These are phyloP conservation scores for Fusarium tricinctum DNA, from an alignment of 2,329 filamentous ascomycete species.

Conservation along the genomic window DNA sequence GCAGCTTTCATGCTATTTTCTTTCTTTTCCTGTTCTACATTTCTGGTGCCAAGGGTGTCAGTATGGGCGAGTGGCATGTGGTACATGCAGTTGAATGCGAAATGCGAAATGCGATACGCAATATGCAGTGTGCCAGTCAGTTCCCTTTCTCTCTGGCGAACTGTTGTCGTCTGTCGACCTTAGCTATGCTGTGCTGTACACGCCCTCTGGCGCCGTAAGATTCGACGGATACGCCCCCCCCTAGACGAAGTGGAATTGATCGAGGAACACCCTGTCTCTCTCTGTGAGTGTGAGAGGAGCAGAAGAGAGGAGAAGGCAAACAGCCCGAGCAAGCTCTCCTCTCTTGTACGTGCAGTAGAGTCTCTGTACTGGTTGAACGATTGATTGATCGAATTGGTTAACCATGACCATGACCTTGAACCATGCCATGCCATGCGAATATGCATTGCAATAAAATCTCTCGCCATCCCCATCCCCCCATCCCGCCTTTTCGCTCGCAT, in stretches of 20 bases:
- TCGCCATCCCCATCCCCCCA: constrained; percentile 37
- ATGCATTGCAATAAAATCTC: constrained; percentile 42
- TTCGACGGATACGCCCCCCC: constrained; percentile 25
- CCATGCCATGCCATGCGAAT: constrained; percentile 26
- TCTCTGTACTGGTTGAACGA: background rate
- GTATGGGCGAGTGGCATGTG: constrained; percentile 9
- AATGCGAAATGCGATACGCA: constrained; percentile 18
- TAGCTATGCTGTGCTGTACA: constrained; percentile 4
- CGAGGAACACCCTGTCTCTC: constrained; percentile 19
- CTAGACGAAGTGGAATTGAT: background rate
- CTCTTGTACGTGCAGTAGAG: background rate
- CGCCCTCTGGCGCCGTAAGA: constrained; percentile 9
- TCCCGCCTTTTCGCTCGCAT: constrained; percentile 42
- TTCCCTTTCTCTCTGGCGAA: constrained; percentile 20
- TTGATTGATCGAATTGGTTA: background rate
- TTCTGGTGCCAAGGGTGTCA: constrained; percentile 22
- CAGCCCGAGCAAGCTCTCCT: background rate
- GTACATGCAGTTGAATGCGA: constrained; percentile 19
- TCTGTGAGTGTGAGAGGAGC: background rate
- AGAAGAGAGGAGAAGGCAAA: background rate
- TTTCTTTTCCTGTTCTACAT: no score
- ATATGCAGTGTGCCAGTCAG: constrained; percentile 29
- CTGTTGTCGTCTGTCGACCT: background rate
- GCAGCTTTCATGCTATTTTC: background rate
- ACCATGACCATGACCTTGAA: constrained; percentile 30